Conservation (phyloP, 23 red algal genomes). For the Pyropia haitanensis region DNA sequence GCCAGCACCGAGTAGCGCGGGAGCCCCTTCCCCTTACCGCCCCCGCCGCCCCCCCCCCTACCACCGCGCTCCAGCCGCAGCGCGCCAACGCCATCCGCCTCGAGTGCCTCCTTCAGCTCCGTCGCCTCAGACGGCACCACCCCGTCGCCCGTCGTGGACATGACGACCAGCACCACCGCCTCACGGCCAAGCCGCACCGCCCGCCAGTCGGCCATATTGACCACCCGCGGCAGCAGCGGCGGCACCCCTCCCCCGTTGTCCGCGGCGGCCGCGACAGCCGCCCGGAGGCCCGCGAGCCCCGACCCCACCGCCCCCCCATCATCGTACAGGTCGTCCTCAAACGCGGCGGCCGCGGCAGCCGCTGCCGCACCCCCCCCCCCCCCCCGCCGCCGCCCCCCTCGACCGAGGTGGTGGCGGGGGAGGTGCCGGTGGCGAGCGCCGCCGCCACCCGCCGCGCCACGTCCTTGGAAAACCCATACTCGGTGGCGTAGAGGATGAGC, state of each 20-base stretch:
- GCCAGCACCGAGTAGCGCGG: constrained; percentile 55
- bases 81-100: constrained; percentile 3
- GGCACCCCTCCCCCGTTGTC: background rate
- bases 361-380: background rate
- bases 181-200: constrained; percentile 46
- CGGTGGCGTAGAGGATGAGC: constrained; percentile 87
- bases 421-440: background rate
- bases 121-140: constrained; percentile 68
- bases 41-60: background rate
- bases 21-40: background rate
- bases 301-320: no score
- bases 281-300: no score
- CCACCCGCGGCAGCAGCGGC: background rate
- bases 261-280: background rate
- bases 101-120: constrained; percentile 47
- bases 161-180: constrained; percentile 44
- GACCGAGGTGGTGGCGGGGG: background rate
- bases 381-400: background rate
- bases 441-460: constrained; percentile 58
- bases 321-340: no score
- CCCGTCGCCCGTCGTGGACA: constrained; percentile 91
- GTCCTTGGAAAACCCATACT: constrained; percentile 88
- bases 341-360: constrained; percentile 1
- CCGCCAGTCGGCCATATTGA: constrained; percentile 51
- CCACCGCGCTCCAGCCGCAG: background rate